A percentile compares a stretch with the other conserved stretches of the same genome.
phyloP scores from a whole-genome alignment of 495 filamentous ascomycete genomes.

The Apiosordaria backusii region DNA sequence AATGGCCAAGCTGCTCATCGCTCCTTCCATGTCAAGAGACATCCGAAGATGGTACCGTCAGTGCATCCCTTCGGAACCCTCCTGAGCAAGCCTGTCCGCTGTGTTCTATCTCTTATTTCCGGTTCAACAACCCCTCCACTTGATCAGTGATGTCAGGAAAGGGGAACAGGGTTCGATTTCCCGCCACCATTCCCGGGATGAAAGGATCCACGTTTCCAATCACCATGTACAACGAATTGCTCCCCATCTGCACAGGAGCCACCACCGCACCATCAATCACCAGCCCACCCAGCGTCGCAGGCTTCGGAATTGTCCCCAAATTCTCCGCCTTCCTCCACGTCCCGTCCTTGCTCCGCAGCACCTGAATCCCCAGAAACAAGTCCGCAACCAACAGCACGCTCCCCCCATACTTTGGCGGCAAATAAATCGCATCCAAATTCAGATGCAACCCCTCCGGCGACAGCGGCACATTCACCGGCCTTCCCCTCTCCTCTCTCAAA shows the following conservation, averaged over 20 bases:
- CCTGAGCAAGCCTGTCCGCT: not conserved
- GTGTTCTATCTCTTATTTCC: not conserved
- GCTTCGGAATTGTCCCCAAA: conserved; percentile 30
- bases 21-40: too few species aligned
- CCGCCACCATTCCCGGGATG: conserved; percentile 26
- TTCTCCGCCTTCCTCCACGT: conserved; percentile 37
- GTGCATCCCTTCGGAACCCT: too few species aligned
- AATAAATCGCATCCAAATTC: conserved; percentile 34
- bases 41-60: too few species aligned
- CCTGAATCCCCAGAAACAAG: conserved; percentile 29
- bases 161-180: conserved; percentile 31
- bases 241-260: conserved; percentile 32
- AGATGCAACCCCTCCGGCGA: conserved; percentile 13
- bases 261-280: conserved; percentile 18
- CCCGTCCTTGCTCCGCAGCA: conserved; percentile 33
- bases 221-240: conserved; percentile 21
- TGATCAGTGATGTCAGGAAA: conserved; percentile 29
- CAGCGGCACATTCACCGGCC: conserved; percentile 25
- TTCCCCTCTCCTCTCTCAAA: conserved; percentile 22
- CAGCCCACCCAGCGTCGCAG: conserved; percentile 14
- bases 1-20: too few species aligned
- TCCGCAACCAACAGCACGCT: conserved; percentile 31
- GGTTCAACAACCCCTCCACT: conserved; percentile 23
- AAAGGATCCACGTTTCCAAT: conserved; percentile 28
- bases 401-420: conserved; percentile 36